Conservation (phyloP, 441 rosid species). For the Syzygium syzygioides region DNA sequence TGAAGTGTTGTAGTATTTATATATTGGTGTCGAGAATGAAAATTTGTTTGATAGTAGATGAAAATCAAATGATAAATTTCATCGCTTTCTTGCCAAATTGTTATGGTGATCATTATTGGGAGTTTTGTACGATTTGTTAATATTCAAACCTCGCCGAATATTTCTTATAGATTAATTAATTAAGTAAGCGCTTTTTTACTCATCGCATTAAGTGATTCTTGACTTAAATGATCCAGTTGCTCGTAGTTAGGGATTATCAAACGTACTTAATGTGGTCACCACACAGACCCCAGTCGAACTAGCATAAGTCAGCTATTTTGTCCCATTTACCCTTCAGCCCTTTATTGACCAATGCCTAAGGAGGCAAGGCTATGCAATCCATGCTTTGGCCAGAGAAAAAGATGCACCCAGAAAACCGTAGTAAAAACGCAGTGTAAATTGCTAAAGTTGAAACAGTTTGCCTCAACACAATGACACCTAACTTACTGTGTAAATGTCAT, state of each 20-base stretch:
- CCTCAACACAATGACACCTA: background rate
- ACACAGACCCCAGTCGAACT: background rate
- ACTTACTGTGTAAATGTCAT: background rate
- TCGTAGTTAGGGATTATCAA: background rate
- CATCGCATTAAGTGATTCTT: accelerated
- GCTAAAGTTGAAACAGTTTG: background rate
- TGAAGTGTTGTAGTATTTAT: background rate
- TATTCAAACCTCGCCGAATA: background rate
- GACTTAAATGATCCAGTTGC: accelerated
- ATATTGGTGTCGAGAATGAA: background rate
- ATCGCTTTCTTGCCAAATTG: background rate
- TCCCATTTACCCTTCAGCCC: background rate
- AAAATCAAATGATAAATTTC: background rate
- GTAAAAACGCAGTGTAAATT: background rate
- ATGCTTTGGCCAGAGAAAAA: background rate
- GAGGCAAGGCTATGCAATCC: background rate
- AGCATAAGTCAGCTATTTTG: background rate
- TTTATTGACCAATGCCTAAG: background rate
- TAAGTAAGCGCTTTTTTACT: background rate
- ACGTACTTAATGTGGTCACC: background rate
- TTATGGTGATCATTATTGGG: background rate
- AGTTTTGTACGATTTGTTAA: background rate
- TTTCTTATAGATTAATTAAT: background rate
- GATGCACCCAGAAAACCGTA: background rate
- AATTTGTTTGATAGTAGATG: background rate